Evolutionary conservation across 192 early-diverging fungal species (phyloP), one percentile per base, ranked within the genome.

Genomic region (Coemansia sp.): DNA sequence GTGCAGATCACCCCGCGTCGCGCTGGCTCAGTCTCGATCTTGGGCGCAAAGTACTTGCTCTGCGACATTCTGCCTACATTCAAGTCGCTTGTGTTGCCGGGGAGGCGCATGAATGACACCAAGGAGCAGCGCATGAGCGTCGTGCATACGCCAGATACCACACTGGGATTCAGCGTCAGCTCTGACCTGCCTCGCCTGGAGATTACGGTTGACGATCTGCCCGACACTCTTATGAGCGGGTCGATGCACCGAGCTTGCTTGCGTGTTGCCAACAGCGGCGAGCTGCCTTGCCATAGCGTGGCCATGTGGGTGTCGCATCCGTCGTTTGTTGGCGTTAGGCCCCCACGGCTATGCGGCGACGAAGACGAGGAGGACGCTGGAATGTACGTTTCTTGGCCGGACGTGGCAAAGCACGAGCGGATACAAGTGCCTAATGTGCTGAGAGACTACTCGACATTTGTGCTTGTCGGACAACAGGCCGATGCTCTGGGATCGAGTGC

Each of bases 161-260:
- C 88, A 16, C 73, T 97, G 13, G 86, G 85, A 21, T 83, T 99
- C 36, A 72, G 84, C 7, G 89, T 96, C 3, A 90, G 90, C 1
- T 85, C 88, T 0, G 87, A 88, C 2, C 90, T 96, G 88, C 95
- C 97, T 6, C 83, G 93, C 10, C 69, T 97, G 34, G 90, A 95
- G 59, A 83, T 94, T 6, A 53, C 83, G 0, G 90, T 97, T 52
- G 89, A 90, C 34, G 75, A 79, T 28, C 88, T 94, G 39, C 95
- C 95, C 0, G 88, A 89, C 9, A 80, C 84, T 2, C 73, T 99
- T 21, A 77, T 94, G 28, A 90, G 89, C 42, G 97, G 97, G 2
- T 89, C 97, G 59, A 91, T 95, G 31, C 83, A 83, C 26, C 82
- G 85, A 20, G 76, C 88, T 0, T 85, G 88, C 0, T 45, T 97